These are phyloP conservation scores for Marsdenia floribunda DNA, from an alignment of 257 asterid genomes.

Conservation along the genomic window DNA sequence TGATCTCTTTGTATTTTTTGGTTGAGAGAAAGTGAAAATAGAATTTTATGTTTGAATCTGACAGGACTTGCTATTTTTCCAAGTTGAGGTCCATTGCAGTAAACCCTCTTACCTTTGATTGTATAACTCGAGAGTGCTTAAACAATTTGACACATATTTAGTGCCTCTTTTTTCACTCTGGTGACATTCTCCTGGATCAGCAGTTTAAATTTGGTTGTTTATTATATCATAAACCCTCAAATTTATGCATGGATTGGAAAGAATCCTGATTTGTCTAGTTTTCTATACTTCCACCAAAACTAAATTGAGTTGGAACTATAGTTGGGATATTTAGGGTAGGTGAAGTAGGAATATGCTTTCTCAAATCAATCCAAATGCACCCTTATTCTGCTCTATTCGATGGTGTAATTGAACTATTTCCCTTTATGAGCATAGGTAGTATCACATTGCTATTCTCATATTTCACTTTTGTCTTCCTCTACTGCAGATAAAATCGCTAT, in stretches of 20 bases:
- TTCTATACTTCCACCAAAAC: not conserved
- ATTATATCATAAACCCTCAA: not conserved
- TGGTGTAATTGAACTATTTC: not conserved
- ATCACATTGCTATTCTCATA: not conserved
- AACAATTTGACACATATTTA: no score
- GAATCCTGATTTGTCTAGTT: not conserved
- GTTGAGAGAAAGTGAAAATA: not conserved
- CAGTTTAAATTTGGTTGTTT: not conserved
- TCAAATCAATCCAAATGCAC: not conserved
- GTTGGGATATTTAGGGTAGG: not conserved
- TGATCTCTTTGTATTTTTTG: not conserved
- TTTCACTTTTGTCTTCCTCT: not conserved
- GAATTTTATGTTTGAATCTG: not conserved
- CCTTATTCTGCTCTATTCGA: not conserved
- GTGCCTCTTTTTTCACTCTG: not conserved
- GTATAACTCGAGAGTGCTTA: not conserved
- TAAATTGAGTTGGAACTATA: not conserved
- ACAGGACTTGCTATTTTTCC: not conserved
- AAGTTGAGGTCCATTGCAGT: not conserved
- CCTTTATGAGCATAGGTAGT: no score
- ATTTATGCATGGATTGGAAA: not conserved
- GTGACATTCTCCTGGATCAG: not conserved
- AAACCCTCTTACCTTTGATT: not conserved
- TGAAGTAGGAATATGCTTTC: no score
- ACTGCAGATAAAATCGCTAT: constrained; percentile 15